A percentile compares a stretch with the other conserved stretches of the same genome.
phyloP scores from a whole-genome alignment of 2,329 filamentous ascomycete genomes.

The Cephalotrichum gorgonifer region DNA sequence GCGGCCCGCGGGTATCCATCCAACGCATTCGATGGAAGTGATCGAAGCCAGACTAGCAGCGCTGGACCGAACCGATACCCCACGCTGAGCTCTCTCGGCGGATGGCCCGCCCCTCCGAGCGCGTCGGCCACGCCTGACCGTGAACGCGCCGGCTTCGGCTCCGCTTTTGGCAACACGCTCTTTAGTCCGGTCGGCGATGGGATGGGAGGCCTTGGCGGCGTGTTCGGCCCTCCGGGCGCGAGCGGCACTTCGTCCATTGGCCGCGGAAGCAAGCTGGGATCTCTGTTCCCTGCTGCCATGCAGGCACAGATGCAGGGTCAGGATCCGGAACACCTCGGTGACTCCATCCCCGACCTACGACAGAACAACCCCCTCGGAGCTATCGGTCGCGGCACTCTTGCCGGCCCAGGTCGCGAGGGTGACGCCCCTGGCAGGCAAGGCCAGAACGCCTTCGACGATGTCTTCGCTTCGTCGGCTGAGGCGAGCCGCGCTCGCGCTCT shows the following conservation, averaged over 20 bases:
- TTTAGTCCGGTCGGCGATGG: conserved; percentile 70
- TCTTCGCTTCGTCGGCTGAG: conserved; percentile 28
- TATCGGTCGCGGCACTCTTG: conserved; percentile 54
- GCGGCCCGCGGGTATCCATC: conserved; percentile 14
- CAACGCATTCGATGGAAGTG: conserved; percentile 58
- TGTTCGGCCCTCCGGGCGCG: conserved; percentile 56
- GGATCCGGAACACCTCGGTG: conserved; percentile 52
- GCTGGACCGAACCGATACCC: conserved; percentile 69
- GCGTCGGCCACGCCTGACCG: conserved; percentile 58
- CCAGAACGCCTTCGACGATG: conserved; percentile 46
- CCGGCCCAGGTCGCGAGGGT: conserved; percentile 40
- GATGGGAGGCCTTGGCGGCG: conserved; percentile 57
- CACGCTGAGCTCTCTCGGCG: conserved; percentile 47
- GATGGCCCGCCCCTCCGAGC: conserved; percentile 48
- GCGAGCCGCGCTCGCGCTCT: conserved; percentile 19
- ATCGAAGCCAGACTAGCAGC: conserved; percentile 89
- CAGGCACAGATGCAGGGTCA: conserved; percentile 78
- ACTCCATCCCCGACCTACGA: conserved; percentile 48
- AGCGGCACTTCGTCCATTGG: conserved; percentile 50
- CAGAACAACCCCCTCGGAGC: conserved; percentile 54
- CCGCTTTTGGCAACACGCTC: conserved; percentile 67
- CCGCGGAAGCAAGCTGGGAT: conserved; percentile 72
- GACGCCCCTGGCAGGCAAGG: conserved; percentile 48
- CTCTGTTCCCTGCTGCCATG: conserved; percentile 79
- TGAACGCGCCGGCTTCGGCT: conserved; percentile 43